These are phyloP conservation scores for Thecaphora frezii DNA, from an alignment of 1,284 basidiomycete species.

Conservation along the genomic window DNA sequence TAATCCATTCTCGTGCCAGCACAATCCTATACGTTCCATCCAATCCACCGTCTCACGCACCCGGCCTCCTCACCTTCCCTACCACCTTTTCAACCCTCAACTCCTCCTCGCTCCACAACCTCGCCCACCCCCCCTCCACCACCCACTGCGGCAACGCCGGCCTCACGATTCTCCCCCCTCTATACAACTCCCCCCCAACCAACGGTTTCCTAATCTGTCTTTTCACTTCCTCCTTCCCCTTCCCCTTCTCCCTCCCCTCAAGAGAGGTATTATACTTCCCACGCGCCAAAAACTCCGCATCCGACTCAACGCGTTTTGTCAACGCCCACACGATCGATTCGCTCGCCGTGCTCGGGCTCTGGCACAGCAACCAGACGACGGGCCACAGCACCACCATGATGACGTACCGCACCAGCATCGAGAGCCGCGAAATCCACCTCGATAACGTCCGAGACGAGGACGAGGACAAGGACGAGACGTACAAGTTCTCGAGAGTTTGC, in stretches of 20 bases:
- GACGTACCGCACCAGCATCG: slow-evolving; percentile 6
- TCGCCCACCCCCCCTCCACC: slow-evolving; percentile 1
- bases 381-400: slow-evolving; percentile 26
- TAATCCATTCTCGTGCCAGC: too few relatives aligned
- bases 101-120: slow-evolving; percentile 21
- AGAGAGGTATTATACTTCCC: too few relatives aligned
- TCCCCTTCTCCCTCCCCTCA: too few relatives aligned
- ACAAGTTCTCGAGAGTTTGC: background rate
- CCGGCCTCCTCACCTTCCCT: too few relatives aligned
- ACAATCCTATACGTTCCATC: too few relatives aligned
- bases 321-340: slow-evolving; percentile 38
- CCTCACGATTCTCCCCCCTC: slow-evolving; percentile 23
- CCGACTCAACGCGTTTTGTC: slow-evolving; percentile 17
- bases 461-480: background rate
- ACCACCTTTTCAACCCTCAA: slow-evolving; percentile 7
- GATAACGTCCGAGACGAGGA: background rate
- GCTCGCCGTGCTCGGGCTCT: slow-evolving; percentile 31
- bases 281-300: background rate
- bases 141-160: slow-evolving; percentile 14
- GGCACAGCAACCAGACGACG: slow-evolving; percentile 36
- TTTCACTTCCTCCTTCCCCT: too few relatives aligned
- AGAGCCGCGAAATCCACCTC: slow-evolving; percentile 12
- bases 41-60: too few relatives aligned
- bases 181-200: slow-evolving; percentile 10
- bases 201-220: too few relatives aligned